Base-by-base conservation (phyloP, 2,329 filamentous ascomycete species). In the Chrysoporthe cubensis region DNA sequence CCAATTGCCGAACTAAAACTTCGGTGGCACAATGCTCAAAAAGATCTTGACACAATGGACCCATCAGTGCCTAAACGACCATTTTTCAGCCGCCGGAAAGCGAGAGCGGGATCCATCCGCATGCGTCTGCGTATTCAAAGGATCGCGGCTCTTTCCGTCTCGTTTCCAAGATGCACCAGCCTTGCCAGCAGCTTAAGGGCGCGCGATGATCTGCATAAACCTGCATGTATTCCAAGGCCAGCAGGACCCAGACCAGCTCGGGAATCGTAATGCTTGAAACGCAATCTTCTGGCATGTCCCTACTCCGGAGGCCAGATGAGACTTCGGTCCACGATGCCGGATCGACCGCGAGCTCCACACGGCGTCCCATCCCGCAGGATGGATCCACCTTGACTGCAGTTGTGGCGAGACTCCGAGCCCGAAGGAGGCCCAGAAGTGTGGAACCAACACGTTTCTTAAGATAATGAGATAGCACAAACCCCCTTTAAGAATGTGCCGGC, bases 371-470 rank as follows among this genome's bases (percentile, higher is more conserved):
- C 46, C 54, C 66, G 56, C 56, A 21, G 43, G 48, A 44, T 52
- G 6, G 52, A 37, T n/a, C 64, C 67, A 63, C 52, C n/a, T 4
- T 43, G n/a, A 52, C 59, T 44, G 61, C 13, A 44, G 46, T 5
- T 26, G 58, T 68, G 67, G 67, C 67, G 59, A 66, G 64, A 66
- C 59, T 48, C 42, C 59, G 54, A 65, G 48, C 42, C 64, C 59
- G 60, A 66, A 9, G 44, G 62, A 57, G 42, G 58, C 32, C 42
- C 63, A 40, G 14, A 62, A 54, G 11, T 68, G 59, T 68, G 64
- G 67, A 54, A 43, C 50, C 42, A 8, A 34, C 26, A 40, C 32
- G 46, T 16, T 16, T 44, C 48, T 57, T 14, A 18, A 48, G 57
- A 11, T 56, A 59, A 57, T 65, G 62, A 68, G 56, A 62, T 65